Conservation (phyloP, 495 filamentous ascomycete species). For the Tirmania nivea region DNA sequence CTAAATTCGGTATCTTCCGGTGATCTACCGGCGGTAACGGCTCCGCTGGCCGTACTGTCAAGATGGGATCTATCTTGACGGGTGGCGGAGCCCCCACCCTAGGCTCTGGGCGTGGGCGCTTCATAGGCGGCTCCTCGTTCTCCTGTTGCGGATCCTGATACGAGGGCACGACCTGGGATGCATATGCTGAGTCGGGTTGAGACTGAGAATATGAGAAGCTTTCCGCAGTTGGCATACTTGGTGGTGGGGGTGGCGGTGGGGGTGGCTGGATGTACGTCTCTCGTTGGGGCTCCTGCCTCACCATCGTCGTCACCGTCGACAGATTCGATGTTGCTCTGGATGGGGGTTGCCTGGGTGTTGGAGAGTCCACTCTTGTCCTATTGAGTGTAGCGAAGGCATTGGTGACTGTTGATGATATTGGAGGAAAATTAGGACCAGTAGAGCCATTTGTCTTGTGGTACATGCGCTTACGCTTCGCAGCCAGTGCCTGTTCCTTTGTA, state of each 20-base stretch:
- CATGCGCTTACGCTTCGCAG: slow-evolving; percentile 77
- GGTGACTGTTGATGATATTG: slow-evolving; percentile 79
- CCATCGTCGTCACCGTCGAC: background rate
- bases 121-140: slow-evolving; percentile 57
- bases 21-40: slow-evolving; percentile 49
- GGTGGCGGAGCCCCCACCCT: background rate
- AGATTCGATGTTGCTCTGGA: background rate
- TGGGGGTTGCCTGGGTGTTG: background rate
- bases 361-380: slow-evolving; percentile 38
- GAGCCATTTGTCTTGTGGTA: slow-evolving; percentile 50
- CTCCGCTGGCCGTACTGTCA: slow-evolving; percentile 32
- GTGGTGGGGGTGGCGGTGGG: background rate
- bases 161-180: slow-evolving; percentile 21
- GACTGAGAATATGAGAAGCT: background rate
- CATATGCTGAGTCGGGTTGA: slow-evolving; percentile 33
- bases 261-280: background rate
- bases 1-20: slow-evolving; percentile 40
- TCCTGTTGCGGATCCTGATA: slow-evolving; percentile 37
- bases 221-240: background rate
- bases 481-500: slow-evolving; percentile 99
- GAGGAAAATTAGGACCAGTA: slow-evolving; percentile 79
- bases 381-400: slow-evolving; percentile 85
- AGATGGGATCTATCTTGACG: slow-evolving; percentile 20
- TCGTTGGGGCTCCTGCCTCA: background rate
- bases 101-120: slow-evolving; percentile 31